These are phyloP conservation scores for Hagleromyces aurorensis DNA, from an alignment of 805 yeast species.

Conservation along the genomic window DNA sequence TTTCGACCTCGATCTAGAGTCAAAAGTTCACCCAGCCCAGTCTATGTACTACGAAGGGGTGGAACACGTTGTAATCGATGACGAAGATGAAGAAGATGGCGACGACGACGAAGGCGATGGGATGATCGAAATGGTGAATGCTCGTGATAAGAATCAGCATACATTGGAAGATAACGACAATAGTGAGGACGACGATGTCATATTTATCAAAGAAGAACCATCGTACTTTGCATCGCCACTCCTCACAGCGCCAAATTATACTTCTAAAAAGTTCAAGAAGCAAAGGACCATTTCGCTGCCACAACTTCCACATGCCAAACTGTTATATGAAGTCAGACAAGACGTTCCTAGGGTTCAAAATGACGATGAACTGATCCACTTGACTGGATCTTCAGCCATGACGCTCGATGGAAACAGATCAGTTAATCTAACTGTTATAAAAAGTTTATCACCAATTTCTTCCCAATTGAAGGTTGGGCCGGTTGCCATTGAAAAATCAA, in stretches of 20 bases:
- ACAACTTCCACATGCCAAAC: constrained; percentile 42
- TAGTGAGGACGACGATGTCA: constrained; percentile 24
- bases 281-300: constrained; percentile 48
- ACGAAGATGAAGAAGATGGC: constrained; percentile 3
- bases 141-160: constrained; percentile 3
- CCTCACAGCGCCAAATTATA: constrained; percentile 10
- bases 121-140: constrained; percentile 3
- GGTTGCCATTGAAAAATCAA: too few species aligned
- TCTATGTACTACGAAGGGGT: too few species aligned
- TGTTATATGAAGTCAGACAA: constrained; percentile 29
- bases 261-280: constrained; percentile 31
- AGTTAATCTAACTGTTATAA: constrained; percentile 17
- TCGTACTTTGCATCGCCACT: constrained; percentile 9
- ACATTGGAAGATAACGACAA: constrained; percentile 8
- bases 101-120: constrained; percentile 4
- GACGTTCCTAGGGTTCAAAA: constrained; percentile 21
- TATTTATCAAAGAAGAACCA: constrained; percentile 27
- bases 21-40: too few species aligned
- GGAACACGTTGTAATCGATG: constrained; percentile 2
- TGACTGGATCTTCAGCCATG: constrained; percentile 28
- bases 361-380: constrained; percentile 26
- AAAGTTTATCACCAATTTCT: constrained; percentile 20
- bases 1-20: too few species aligned
- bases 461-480: too few species aligned
- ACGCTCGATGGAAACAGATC: constrained; percentile 28